A percentile compares a stretch with the other conserved stretches of the same genome.
phyloP scores from a whole-genome alignment of 805 yeast species.

The Tetrapisispora taiwanensis region DNA sequence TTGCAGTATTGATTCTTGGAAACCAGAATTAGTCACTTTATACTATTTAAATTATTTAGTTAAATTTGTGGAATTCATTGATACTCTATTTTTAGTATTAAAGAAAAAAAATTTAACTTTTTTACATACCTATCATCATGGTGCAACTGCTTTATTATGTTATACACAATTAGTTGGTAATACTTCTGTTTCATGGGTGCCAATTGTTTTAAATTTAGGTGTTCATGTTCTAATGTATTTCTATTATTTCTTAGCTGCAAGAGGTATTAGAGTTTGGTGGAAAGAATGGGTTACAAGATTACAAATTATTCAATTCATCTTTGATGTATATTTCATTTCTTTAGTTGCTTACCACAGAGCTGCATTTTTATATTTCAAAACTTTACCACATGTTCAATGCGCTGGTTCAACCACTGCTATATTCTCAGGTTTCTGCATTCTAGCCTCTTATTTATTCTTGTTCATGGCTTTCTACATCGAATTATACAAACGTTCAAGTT shows the following conservation, averaged over 20 bases:
- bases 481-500: conserved; percentile 52
- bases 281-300: conserved; percentile 96
- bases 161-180: conserved; percentile 85
- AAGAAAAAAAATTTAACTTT: conserved; percentile 87
- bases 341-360: conserved; percentile 74
- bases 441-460: conserved; percentile 64
- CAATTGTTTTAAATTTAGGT: conserved; percentile 75
- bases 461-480: conserved; percentile 73
- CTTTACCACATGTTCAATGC: conserved; percentile 52
- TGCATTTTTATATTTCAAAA: conserved; percentile 31
- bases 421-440: conserved; percentile 61
- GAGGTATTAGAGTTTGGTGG: conserved; percentile 98
- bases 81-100: conserved; percentile 83
- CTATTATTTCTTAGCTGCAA: conserved; percentile 87
- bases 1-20: conserved; percentile 70
- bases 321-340: conserved; percentile 85
- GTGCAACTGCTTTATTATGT: conserved; percentile 92
- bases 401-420: conserved; percentile 68
- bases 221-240: conserved; percentile 97
- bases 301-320: conserved; percentile 86
- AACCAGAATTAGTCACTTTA: conserved; percentile 69
- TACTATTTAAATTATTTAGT: conserved; percentile 89
- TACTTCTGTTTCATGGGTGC: conserved; percentile 93
- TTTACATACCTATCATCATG: conserved; percentile 94
- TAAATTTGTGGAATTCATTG: conserved; percentile 80